phyloP scores from a whole-genome alignment of 768 basidiomycete species.

The Lactarius evosmus region DNA sequence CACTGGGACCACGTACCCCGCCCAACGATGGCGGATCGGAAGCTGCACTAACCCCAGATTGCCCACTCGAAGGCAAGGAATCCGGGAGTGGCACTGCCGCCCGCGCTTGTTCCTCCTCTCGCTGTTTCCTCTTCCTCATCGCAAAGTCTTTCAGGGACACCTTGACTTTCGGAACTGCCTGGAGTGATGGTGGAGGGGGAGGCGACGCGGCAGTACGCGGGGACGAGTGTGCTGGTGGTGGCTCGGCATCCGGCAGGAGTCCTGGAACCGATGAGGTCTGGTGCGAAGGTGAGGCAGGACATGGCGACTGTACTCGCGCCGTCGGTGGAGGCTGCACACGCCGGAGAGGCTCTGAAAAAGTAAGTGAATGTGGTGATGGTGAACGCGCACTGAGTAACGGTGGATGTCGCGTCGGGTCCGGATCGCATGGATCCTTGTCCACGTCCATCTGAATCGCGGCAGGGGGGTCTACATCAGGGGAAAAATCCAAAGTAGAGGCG shows the following conservation, averaged over 20 bases:
- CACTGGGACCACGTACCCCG: neutral
- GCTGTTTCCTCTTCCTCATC: slow-evolving; percentile 29
- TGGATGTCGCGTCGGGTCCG: neutral
- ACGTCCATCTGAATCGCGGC: slow-evolving; percentile 19
- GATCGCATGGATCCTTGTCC: slow-evolving; percentile 6
- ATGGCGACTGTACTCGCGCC: neutral
- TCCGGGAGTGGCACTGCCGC: neutral
- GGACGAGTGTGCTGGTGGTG: neutral
- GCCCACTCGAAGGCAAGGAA: neutral
- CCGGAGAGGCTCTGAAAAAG: slow-evolving; percentile 13
- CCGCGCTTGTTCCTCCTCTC: slow-evolving; percentile 24
- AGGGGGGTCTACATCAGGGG: slow-evolving; percentile 7
- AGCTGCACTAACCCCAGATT: neutral
- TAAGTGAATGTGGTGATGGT: slow-evolving; percentile 12
- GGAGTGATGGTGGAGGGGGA: slow-evolving; percentile 9
- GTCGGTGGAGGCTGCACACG: slow-evolving; percentile 2
- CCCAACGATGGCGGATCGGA: neutral
- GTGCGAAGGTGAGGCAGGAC: neutral
- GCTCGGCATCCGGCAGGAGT: neutral
- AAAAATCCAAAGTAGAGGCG: slow-evolving; percentile 1
- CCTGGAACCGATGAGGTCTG: neutral
- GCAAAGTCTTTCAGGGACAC: slow-evolving; percentile 29
- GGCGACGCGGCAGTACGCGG: neutral
- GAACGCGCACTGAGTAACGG: neutral
- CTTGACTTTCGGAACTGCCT: slow-evolving; percentile 26